phyloP scores from a whole-genome alignment of 2,329 filamentous ascomycete genomes.

The Lachnellula hyalina region DNA sequence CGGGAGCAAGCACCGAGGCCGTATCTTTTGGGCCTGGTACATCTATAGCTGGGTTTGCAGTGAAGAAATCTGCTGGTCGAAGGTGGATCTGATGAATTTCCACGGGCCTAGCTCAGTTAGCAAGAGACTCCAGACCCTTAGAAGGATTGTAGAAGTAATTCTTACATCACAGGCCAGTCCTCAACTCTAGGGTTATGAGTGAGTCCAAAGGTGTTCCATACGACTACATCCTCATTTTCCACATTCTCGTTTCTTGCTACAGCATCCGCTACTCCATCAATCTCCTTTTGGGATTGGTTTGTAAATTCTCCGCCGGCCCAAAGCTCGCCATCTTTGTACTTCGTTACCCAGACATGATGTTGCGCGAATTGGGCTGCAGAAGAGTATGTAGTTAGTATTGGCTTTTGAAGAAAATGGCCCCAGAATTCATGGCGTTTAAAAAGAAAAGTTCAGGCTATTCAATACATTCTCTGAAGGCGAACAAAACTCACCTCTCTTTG shows the following conservation, averaged over 20 bases:
- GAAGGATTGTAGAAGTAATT: no score
- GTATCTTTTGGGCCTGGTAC: slow-evolving; percentile 59
- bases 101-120: slow-evolving; percentile 42
- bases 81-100: slow-evolving; percentile 74
- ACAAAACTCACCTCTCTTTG: slow-evolving; percentile 78
- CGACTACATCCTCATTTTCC: slow-evolving; percentile 79
- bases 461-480: slow-evolving; percentile 36
- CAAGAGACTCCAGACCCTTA: no score
- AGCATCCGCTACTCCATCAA: slow-evolving; percentile 48
- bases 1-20: slow-evolving; percentile 15
- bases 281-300: slow-evolving; percentile 26
- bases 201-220: slow-evolving; percentile 89
- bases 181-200: slow-evolving; percentile 84
- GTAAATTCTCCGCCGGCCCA: slow-evolving; percentile 33
- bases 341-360: slow-evolving; percentile 82
- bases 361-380: slow-evolving; percentile 31
- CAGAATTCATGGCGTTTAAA: no score
- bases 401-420: no score
- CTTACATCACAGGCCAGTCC: slow-evolving; percentile 77
- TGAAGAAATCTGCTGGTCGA: slow-evolving; percentile 53
- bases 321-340: slow-evolving; percentile 55
- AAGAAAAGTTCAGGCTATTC: no score
- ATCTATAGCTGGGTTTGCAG: slow-evolving; percentile 51
- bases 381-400: no score
- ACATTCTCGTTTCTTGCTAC: slow-evolving; percentile 83